Base-by-base conservation (phyloP, 2,329 filamentous ascomycete species). In the Elsinoe perseae region DNA sequence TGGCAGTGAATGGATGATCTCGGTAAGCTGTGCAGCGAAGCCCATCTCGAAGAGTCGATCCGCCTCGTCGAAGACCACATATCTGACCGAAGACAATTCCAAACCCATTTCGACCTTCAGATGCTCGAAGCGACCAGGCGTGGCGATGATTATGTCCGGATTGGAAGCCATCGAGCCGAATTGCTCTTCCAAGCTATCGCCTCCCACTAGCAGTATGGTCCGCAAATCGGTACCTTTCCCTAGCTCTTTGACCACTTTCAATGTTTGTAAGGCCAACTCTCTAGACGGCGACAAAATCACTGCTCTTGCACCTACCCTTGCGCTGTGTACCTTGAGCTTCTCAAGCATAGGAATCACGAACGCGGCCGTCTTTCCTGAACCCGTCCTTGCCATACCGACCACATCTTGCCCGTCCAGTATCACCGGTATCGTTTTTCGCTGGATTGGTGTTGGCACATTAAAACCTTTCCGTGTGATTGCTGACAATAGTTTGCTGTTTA, bases 291-390 rank as follows among this genome's bases (percentile, higher is more conserved):
- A 96, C 69, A 98, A 73, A 60, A 98, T 86, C 58, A 98, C 76
- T 10, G 86, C 93, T 65, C 93, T 81, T 43, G 89, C 84, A 54
- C 95, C 93, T 61, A 97, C 85, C 65, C 86, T 86, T 27, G 85
- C 84, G 67, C 87, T 95, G 70, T 98, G 95, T 21, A 83, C 80
- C 71, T 91, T 95, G 59, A 98, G 76, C 62, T 86, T 87, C 75
- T 98, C 89, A 59, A 98, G 90, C 92, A 98, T 95, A 42, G 93
- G 93, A 61, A 98, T 95, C 23, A 97, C 90, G 70, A 98, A 98
- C 20, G 93, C 93, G 1, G 91, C 93, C 1, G 95, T 98, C 77
- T 98, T 98, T 75, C 93, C 93, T 18, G 91, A 97, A 69, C 93
- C 93, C n/a, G 95, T 98, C 62, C 95, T 81, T 6, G 93, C 93